Base-by-base conservation (phyloP, 1,284 basidiomycete species). In the Gomphus bonarii region DNA sequence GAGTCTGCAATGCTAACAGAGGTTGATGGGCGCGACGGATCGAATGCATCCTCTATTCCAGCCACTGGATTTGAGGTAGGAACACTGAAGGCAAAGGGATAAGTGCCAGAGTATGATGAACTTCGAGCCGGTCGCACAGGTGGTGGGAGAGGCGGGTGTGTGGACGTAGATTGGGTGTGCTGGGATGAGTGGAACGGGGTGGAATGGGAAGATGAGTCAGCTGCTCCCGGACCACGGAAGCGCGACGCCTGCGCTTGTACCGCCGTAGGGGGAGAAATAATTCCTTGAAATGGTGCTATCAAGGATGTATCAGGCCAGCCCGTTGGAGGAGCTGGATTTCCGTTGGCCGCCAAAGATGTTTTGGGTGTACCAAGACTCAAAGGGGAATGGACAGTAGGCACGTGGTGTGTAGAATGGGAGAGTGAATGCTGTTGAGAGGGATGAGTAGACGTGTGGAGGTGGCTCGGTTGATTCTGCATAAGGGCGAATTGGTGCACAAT, bases 41-140 rank as follows among this genome's bases (percentile, higher is more conserved):
- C 55, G 2, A 42, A 20, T 6, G 5, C 28, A 36, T 38, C 50
- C n/a, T 46, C 40, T 22, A 20, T 10, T 8, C 36, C 25, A 31
- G 48, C 11, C n/a, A 50, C 30, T 14, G 30, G 22, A 3, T 20
- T 36, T 12, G 22, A 31, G 20, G 36, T 25, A 16, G 55, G 12
- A 3, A 54, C 43, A 22, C 14, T 73, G 35, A 66, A 63, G 14
- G 66, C 66, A n/a, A 63, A 57, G 40, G 78, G 77, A 43, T 64
- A 64, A 33, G 78, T 75, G 46, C 74, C 69, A 48, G 76, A 73
- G 53, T 66, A 69, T n/a, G 69, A 71, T 12, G 69, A 72, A 8
- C 67, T 63, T 8, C 70, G 68, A 43, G 68, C 72, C 31, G 69
- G 60, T 1, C 66, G 58, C 14, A 4, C 60, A 20, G 62, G 56